A percentile compares a stretch with the other conserved stretches of the same genome.
Conservation (phyloP, 208 protist genomes). For the Trypanosoma avium region DNA sequence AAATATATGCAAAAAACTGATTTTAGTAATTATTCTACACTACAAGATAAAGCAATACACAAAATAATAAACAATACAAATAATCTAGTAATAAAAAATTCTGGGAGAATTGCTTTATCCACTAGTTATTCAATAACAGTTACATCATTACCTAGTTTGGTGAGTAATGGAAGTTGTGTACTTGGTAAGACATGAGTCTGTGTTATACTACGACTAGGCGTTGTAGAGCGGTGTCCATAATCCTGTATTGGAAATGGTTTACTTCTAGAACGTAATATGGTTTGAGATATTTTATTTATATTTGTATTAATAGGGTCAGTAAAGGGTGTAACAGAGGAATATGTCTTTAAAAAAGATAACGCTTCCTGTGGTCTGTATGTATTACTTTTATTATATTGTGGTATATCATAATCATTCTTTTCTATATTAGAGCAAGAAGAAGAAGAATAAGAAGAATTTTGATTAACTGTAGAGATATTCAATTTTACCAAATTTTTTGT, state of each 20-base stretch:
- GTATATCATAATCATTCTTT: not conserved
- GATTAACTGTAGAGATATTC: too few species aligned
- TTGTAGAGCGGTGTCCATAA: not conserved
- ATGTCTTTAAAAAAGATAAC: not conserved
- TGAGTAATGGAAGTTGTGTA: not conserved
- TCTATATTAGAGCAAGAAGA: not conserved
- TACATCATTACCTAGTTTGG: not conserved
- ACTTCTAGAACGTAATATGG: not conserved
- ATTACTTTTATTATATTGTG: not conserved
- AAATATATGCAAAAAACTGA: too few species aligned
- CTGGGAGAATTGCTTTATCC: too few species aligned
- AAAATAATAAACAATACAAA: too few species aligned
- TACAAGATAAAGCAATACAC: too few species aligned
- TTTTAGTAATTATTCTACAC: too few species aligned
- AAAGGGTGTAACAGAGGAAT: not conserved
- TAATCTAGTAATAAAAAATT: too few species aligned
- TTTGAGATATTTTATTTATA: not conserved
- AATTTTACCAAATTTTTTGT: too few species aligned
- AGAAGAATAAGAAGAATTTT: not conserved
- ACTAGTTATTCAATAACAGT: too few species aligned
- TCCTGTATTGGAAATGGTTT: not conserved
- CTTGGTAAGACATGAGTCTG: not conserved
- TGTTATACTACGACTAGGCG: not conserved
- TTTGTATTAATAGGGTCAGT: not conserved
- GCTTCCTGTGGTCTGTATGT: not conserved